Base-by-base conservation (phyloP, 2,329 filamentous ascomycete species). In the Nemania diffusa region DNA sequence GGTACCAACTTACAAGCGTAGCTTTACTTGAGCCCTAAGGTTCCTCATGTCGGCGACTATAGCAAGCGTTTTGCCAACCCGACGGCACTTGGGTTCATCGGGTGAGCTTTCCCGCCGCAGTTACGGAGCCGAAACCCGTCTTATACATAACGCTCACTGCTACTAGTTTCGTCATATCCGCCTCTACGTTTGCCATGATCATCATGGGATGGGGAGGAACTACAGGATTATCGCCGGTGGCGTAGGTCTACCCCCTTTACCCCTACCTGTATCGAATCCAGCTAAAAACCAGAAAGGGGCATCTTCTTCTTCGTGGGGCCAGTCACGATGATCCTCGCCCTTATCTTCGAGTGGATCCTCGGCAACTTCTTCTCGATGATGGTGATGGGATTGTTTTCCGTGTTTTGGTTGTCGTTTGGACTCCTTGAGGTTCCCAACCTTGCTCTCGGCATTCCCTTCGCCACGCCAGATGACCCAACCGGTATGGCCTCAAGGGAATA, bases 261-360 rank as follows among this genome's bases (percentile, higher is more conserved):
- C 44, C 26, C 40, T 32, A 2, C 40, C n/a, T n/a, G 29, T 26
- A 15, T 27, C 24, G 5, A 5, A 56, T n/a, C 27, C n/a, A 50
- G 57, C 67, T 67, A 59, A 61, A 53, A 9, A 15, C 15, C n/a
- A 24, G 11, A 29, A 64, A 79, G 79, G 22, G 77, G 78, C 8
- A 79, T 80, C 63, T 80, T 79, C 75, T 79, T 80, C 70, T 80
- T 80, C 69, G 71, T 77, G 34, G 84, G 84, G 0, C 84, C 84
- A 0, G 74, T 85, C 11, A 80, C 85, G 53, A 79, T 86, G n/a
- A 72, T 81, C n/a, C 78, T 84, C 24, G 78, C 81, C 22, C 81
- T 83, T 46, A 81, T 86, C 9, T 85, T 85, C 69, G 83, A 86
- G 67, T 86, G 84, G 83, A 81, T 86, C 56, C 81, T 83, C 76